Percentiles rank a stretch among this genome's conserved stretches.
Conservation (phyloP, 1,139 yeast genomes). For the Petasospora fabianii region DNA sequence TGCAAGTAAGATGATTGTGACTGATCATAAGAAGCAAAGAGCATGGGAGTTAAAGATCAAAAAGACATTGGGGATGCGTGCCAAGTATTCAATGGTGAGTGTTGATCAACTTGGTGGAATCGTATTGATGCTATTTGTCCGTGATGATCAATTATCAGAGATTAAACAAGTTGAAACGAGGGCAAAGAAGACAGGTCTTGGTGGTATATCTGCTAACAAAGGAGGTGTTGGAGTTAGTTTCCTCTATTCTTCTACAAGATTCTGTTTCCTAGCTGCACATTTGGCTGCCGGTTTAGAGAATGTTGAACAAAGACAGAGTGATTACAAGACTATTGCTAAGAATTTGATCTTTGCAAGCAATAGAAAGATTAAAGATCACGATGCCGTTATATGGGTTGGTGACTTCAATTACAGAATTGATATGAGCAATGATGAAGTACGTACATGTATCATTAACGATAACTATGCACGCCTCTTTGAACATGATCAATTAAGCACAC, state of each 20-base stretch:
- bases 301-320: constrained; percentile 81
- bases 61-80: constrained; percentile 47
- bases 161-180: constrained; percentile 78
- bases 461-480: constrained; percentile 53
- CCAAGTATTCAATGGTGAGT: constrained; percentile 66
- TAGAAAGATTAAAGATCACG: constrained; percentile 69
- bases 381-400: constrained; percentile 89
- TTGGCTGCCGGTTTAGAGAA: constrained; percentile 91
- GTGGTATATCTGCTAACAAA: constrained; percentile 89
- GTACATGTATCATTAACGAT: constrained; percentile 48
- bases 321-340: constrained; percentile 74
- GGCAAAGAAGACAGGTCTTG: constrained; percentile 82
- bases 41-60: constrained; percentile 79
- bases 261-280: constrained; percentile 88
- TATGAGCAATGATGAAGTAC: constrained; percentile 73
- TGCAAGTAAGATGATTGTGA: constrained; percentile 83
- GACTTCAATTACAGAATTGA: constrained; percentile 88
- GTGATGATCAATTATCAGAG: constrained; percentile 54
- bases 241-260: constrained; percentile 68
- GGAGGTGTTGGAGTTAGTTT: constrained; percentile 90
- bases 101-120: constrained; percentile 93
- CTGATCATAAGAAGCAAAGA: constrained; percentile 65
- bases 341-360: constrained; percentile 79
- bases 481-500: constrained; percentile 76
- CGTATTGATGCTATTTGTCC: constrained; percentile 69